Evolutionary conservation across 1,139 yeast genomes (phyloP), one percentile per base, ranked within the genome.

Genomic region (Candida labiduridarum): DNA sequence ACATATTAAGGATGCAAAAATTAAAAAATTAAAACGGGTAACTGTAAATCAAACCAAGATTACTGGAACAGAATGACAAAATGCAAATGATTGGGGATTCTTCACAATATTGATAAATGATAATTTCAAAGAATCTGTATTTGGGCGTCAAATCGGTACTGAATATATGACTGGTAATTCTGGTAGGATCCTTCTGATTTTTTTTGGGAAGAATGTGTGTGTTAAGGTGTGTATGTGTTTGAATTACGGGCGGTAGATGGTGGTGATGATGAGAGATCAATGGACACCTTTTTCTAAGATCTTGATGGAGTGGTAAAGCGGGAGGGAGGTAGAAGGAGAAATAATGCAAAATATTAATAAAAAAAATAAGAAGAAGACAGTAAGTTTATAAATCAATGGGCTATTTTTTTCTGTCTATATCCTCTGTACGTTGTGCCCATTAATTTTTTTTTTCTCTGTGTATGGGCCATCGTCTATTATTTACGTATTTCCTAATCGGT

Each of bases 1-100:
- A 72, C 77, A 72, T 72, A 43, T 11, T 46, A 25, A 34, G 42
- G 22, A 40, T 40, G 43, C 43, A 40, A 38, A 18, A 18, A 35
- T 10, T 10, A 35, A 16, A 16, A 35, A 35, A 35, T 14, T 10
- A 35, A 35, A 35, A 35, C 9, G n/a, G 25, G n/a, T 16, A 16
- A 35, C 10, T 35, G 19, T n/a, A 14, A 35, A 14, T 31, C 35
- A 31, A 31, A 31, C 35, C 14, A n/a, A 6, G 35, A 31, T 4
- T 10, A 31, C 35, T 31, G 35, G 15, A n/a, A 31, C 15, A n/a
- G 15, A 31, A 31, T 31, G 15, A 19, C 8, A 3, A 15, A 22
- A 38, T 38, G 41, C 41, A 38, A 14, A 38, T n/a, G 16, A 14
- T 22, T 16, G 11, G 4, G 38, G 11, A 9, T 9, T 15, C 14